Conservation (phyloP, 495 filamentous ascomycete genomes). For the Penicillium coffeae region DNA sequence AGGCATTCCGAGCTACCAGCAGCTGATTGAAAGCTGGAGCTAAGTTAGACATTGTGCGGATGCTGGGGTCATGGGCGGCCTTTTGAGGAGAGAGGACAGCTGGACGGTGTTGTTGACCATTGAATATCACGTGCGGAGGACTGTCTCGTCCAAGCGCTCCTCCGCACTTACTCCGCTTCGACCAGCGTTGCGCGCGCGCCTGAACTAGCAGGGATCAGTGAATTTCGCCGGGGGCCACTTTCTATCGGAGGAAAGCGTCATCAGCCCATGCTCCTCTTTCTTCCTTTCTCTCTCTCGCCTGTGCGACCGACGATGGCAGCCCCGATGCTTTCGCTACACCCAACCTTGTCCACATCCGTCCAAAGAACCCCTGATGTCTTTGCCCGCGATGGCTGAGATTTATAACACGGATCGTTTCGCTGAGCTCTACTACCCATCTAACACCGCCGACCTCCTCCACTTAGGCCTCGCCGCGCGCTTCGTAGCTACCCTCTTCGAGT, state of each 20-base stretch:
- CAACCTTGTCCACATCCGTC: not conserved
- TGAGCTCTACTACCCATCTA: conserved; percentile 22
- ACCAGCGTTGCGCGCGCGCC: not conserved
- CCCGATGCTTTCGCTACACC: conserved; percentile 1
- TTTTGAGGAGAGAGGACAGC: not conserved
- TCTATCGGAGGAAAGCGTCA: conserved; percentile 1
- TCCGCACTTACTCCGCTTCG: not conserved
- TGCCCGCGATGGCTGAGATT: conserved; percentile 20
- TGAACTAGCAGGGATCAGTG: not conserved
- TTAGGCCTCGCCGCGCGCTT: conserved; percentile 19
- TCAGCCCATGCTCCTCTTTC: not conserved
- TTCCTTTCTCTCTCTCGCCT: not conserved
- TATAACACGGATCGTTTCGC: conserved; percentile 24
- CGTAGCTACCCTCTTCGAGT: conserved; percentile 18
- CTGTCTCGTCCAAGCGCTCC: not conserved
- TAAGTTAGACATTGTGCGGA: conserved; percentile 59
- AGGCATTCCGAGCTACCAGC: conserved; percentile 49
- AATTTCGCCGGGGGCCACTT: conserved; percentile 7
- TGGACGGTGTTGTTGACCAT: conserved; percentile 1
- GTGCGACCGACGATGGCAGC: conserved; percentile 3
- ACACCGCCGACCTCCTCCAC: conserved; percentile 20
- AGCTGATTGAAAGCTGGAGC: conserved; percentile 61
- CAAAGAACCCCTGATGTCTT: conserved; percentile 1
- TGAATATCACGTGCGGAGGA: conserved; percentile 3
- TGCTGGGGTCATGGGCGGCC: conserved; percentile 4